These are phyloP conservation scores for Scheffersomyces segobiensis DNA, from an alignment of 1,139 yeast genomes.

Conservation along the genomic window DNA sequence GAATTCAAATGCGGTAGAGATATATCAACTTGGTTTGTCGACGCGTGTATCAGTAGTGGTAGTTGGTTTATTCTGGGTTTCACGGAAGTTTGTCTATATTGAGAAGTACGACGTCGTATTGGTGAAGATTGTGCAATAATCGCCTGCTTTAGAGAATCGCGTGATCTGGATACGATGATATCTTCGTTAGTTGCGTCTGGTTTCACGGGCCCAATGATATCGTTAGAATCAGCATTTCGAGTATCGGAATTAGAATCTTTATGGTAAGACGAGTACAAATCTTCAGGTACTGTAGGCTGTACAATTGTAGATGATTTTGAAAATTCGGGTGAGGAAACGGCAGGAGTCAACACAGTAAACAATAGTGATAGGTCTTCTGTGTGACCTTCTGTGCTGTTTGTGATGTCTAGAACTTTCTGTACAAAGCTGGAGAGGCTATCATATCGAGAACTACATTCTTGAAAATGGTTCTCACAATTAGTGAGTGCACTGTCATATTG, in stretches of 20 bases:
- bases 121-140: background rate
- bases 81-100: background rate
- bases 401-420: background rate
- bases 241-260: background rate
- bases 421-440: background rate
- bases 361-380: background rate
- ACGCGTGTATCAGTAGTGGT: background rate
- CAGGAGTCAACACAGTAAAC: background rate
- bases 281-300: background rate
- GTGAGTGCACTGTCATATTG: conserved; percentile 30
- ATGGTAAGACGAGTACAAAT: background rate
- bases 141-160: background rate
- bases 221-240: background rate
- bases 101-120: background rate
- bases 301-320: background rate
- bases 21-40: background rate
- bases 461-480: conserved; percentile 14
- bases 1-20: background rate
- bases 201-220: background rate
- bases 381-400: background rate
- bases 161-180: background rate
- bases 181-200: background rate
- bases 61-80: background rate
- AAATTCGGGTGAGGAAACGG: background rate
- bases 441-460: background rate